Conservation (phyloP, 2,329 filamentous ascomycete species). For the Phyllosticta capitalensis region DNA sequence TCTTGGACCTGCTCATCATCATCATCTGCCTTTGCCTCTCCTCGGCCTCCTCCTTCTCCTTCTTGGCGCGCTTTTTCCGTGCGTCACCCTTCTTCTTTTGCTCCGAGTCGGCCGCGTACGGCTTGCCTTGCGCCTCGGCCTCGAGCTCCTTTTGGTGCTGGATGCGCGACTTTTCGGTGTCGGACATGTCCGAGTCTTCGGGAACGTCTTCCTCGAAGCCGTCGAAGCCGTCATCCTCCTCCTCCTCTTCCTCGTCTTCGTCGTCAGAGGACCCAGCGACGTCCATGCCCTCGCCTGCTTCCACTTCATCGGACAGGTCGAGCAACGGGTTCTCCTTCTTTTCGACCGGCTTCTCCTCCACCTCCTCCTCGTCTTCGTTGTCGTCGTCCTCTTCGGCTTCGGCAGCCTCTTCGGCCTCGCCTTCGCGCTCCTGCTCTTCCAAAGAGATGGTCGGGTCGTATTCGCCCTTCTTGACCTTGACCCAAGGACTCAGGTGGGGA, state of each 20-base stretch:
- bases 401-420: slow-evolving; percentile 65
- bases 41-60: slow-evolving; percentile 60
- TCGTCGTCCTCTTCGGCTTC: slow-evolving; percentile 39
- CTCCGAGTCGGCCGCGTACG: slow-evolving; percentile 32
- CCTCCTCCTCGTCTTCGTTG: slow-evolving; percentile 33
- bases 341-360: slow-evolving; percentile 27
- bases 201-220: slow-evolving; percentile 42
- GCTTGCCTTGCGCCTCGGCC: slow-evolving; percentile 70
- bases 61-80: slow-evolving; percentile 57
- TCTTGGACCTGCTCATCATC: slow-evolving; percentile 97
- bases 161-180: slow-evolving; percentile 51
- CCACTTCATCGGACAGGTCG: slow-evolving; percentile 33
- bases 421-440: slow-evolving; percentile 79
- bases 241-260: slow-evolving; percentile 39
- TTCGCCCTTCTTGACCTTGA: slow-evolving; percentile 73
- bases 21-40: slow-evolving; percentile 89
- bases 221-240: slow-evolving; percentile 24
- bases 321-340: slow-evolving; percentile 20
- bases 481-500: slow-evolving; percentile 92
- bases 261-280: slow-evolving; percentile 30
- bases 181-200: slow-evolving; percentile 39
- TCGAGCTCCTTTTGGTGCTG: slow-evolving; percentile 85
- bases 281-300: slow-evolving; percentile 43
- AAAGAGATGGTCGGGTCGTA: slow-evolving; percentile 86
- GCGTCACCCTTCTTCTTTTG: slow-evolving; percentile 55